Percentiles rank a stretch among this genome's conserved stretches.
These are phyloP conservation scores for Teunomyces barrocoloradensis DNA, from an alignment of 805 yeast species.

Conservation along the genomic window DNA sequence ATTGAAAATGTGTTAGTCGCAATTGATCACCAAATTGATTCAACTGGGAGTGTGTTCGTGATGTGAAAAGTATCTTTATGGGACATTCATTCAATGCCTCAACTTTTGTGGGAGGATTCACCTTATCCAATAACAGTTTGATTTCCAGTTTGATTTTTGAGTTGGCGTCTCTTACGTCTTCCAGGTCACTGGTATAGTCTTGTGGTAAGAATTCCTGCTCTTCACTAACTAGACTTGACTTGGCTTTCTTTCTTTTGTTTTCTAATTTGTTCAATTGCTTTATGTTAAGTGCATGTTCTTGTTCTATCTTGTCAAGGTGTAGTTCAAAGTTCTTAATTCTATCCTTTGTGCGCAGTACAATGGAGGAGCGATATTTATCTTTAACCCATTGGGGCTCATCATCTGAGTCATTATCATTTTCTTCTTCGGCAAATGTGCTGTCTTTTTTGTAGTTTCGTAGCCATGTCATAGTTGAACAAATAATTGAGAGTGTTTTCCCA, in stretches of 20 bases:
- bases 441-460: constrained; percentile 50
- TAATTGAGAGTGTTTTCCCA: constrained; percentile 84
- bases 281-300: constrained; percentile 16
- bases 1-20: constrained; percentile 56
- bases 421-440: constrained; percentile 4
- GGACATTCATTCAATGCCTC: constrained; percentile 29
- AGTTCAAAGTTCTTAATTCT: constrained; percentile 39
- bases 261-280: constrained; percentile 13
- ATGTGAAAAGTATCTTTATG: constrained; percentile 59
- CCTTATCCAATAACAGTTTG: constrained; percentile 42
- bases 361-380: constrained; percentile 31
- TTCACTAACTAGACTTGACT: neutral
- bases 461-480: constrained; percentile 87
- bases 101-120: constrained; percentile 28
- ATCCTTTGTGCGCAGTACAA: constrained; percentile 24
- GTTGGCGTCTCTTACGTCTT: constrained; percentile 21
- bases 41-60: constrained; percentile 90
- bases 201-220: constrained; percentile 26
- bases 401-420: constrained; percentile 29
- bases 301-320: constrained; percentile 35
- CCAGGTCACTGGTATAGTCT: constrained; percentile 35
- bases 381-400: constrained; percentile 74
- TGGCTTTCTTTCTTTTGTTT: constrained; percentile 7
- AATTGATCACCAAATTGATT: constrained; percentile 77
- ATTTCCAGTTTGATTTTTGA: constrained; percentile 47